These are phyloP conservation scores for Gliomastix tumulicola DNA, from an alignment of 2,329 filamentous ascomycete genomes.

Conservation along the genomic window DNA sequence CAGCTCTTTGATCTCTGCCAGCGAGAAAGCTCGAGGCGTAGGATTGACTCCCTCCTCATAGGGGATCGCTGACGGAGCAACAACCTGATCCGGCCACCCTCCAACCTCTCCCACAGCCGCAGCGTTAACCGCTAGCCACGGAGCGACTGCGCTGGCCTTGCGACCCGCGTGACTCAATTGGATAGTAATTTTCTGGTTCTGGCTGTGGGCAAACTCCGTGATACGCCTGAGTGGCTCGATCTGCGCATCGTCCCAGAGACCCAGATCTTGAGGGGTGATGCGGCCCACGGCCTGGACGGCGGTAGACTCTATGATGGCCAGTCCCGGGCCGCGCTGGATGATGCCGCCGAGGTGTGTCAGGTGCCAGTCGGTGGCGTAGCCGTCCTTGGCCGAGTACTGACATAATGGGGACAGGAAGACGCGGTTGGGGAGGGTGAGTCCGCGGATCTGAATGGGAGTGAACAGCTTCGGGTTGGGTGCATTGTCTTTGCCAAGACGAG, in stretches of 20 bases:
- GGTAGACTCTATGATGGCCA: slow-evolving; percentile 74
- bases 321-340: slow-evolving; percentile 64
- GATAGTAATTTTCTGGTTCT: slow-evolving; percentile 69
- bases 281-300: slow-evolving; percentile 68
- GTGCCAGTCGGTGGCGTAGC: slow-evolving; percentile 76
- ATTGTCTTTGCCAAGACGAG: slow-evolving; percentile 30
- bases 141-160: slow-evolving; percentile 54
- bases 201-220: slow-evolving; percentile 72
- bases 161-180: slow-evolving; percentile 78
- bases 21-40: slow-evolving; percentile 56
- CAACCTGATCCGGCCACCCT: slow-evolving; percentile 52
- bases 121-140: slow-evolving; percentile 51
- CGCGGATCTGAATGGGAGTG: slow-evolving; percentile 47
- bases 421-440: slow-evolving; percentile 20
- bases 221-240: slow-evolving; percentile 64
- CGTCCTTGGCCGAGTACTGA: slow-evolving; percentile 47
- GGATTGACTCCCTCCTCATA: slow-evolving; percentile 53
- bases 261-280: slow-evolving; percentile 73
- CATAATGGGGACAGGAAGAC: slow-evolving; percentile 32
- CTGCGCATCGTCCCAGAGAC: slow-evolving; percentile 81
- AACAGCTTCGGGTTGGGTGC: slow-evolving; percentile 44
- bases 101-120: slow-evolving; percentile 44
- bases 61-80: slow-evolving; percentile 40
- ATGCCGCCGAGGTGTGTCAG: slow-evolving; percentile 76
- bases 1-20: slow-evolving; percentile 58